A percentile compares a stretch with the other conserved stretches of the same genome.
Conservation (phyloP, 73 alveolate species). For the Tetrahymena thermophila region DNA sequence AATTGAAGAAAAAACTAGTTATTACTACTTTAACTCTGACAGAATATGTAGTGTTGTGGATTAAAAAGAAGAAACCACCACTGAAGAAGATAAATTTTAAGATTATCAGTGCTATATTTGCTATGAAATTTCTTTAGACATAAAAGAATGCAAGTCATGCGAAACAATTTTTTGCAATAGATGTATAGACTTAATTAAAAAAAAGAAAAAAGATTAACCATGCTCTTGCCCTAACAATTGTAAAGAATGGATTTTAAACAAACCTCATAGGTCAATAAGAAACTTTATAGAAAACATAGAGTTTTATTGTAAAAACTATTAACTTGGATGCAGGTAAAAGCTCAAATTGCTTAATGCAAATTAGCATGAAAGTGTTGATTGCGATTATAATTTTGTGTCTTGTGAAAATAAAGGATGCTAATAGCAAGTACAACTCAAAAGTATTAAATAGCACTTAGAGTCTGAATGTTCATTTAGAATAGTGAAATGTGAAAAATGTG, state of each 20-base stretch:
- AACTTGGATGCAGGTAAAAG: neutral
- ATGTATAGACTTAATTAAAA: neutral
- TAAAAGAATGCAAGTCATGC: neutral
- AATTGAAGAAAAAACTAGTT: neutral
- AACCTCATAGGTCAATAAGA: neutral
- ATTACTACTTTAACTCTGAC: neutral
- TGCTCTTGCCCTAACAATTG: neutral
- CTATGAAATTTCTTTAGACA: neutral
- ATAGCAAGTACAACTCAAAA: neutral
- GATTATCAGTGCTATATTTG: neutral
- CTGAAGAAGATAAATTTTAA: neutral
- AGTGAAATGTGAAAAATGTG: neutral
- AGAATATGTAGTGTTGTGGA: neutral
- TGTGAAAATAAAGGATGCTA: neutral
- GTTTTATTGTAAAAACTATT: neutral
- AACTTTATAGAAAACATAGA: neutral
- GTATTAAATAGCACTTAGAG: neutral
- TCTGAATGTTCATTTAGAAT: neutral
- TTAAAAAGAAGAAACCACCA: neutral
- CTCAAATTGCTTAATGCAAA: neutral
- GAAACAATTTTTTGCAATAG: neutral
- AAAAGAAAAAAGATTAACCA: neutral
- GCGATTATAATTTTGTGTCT: neutral
- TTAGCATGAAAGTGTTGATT: neutral
- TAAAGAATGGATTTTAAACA: neutral